Base-by-base conservation (phyloP, 1,284 basidiomycete genomes). In the Bjerkandera adusta region DNA sequence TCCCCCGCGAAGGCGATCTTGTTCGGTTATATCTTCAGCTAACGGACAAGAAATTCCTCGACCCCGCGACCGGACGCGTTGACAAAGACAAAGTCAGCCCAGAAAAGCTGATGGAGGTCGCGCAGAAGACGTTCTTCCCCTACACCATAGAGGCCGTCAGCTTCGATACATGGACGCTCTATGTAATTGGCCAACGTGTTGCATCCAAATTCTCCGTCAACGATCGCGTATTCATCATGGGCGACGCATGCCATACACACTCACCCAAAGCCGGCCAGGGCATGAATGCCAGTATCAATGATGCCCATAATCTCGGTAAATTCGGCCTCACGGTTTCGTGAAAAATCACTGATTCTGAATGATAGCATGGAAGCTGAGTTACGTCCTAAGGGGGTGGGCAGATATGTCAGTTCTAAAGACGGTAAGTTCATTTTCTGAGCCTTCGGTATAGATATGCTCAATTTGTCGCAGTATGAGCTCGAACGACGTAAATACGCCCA, bases 211-310 rank as follows among this genome's bases (percentile, higher is more conserved):
- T 79, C 63, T 82, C 83, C 4, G 68, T 77, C 3, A 63, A 79
- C 24, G 79, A 90, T 11, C 77, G 89, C 1, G 74, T 90, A 3
- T 91, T 92, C 64, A 90, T 92, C 50, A 85, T 82, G 1, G 88
- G 89, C 1, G 86, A 89, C 65, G 85, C 84, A 39, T 83, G 69
- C 66, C 79, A 48, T 27, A 48, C 46, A 2, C 46, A 48, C 25
- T 48, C 46, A 25, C 39, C 46, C 4, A 48, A 48, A 27, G 39
- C 43, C 69, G 78, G 85, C 73, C 68, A 79, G 57, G 80, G 80
- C 1, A 82, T 82, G 79, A 83, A 84, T 54, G 79, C 77, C 1
- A 86, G 85, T 56, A 90, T 92, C 85, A 87, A 85, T 51, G 89
- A 92, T 59, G 79, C 83, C 7, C 88, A 88, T 55, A 91, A 91